Percentiles rank a stretch among this genome's conserved stretches.
Conservation (phyloP, 257 asterid genomes). For the Jacaranda mimosifolia region DNA sequence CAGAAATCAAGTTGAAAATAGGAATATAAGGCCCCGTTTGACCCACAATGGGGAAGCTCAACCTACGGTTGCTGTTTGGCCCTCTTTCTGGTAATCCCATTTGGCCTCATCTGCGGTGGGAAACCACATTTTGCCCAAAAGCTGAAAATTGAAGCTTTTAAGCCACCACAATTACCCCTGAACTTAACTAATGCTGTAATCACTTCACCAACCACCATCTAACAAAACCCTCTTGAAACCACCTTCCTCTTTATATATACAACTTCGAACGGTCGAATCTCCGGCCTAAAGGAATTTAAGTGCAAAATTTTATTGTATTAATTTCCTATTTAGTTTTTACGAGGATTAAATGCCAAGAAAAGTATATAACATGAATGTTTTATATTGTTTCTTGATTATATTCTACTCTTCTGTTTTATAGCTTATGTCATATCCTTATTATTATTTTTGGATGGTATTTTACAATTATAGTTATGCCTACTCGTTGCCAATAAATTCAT, state of each 20-base stretch:
- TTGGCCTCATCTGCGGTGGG: neutral
- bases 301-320: neutral
- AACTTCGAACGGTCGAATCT: neutral
- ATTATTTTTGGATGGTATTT: no score
- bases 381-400: neutral
- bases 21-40: neutral
- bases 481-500: neutral
- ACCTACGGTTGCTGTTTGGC: no score
- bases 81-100: neutral
- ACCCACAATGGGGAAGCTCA: no score
- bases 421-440: no score
- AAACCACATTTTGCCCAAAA: neutral
- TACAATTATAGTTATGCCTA: neutral
- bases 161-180: neutral
- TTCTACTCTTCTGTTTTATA: neutral
- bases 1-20: slow-evolving; percentile 26
- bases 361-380: no score
- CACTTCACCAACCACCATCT: neutral
- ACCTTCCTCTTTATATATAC: neutral
- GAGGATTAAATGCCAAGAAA: no score
- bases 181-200: neutral
- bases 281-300: neutral
- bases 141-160: neutral
- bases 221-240: neutral
- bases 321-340: neutral